Base-by-base conservation (phyloP, 2,329 filamentous ascomycete genomes). In the Aspergillus texensis region DNA sequence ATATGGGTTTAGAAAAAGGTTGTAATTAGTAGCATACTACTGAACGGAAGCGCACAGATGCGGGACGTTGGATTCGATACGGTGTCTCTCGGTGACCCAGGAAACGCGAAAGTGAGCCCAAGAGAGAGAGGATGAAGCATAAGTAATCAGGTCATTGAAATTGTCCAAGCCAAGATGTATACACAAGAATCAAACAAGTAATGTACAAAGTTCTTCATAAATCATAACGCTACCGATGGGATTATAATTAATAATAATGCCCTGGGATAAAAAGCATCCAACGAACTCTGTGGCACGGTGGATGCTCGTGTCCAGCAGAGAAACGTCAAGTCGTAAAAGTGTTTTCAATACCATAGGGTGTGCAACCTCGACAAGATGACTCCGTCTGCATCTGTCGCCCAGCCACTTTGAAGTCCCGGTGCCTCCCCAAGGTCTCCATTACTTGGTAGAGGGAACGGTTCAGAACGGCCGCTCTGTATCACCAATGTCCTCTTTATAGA, bases 141-240 rank as follows among this genome's bases (percentile, higher is more conserved):
- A 41, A n/a, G 26, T n/a, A 52, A 12, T 58, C 39, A 41, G 45
- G 32, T 32, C n/a, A 41, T 59, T 59, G 43, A 30, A 58, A 59
- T 36, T 50, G 21, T 52, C 30, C 32, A 41, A 32, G 19, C 45
- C 43, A 61, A 54, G 21, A 55, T 39, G 52, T 56, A 57, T 43
- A 58, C 41, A 62, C 46, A 62, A 57, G 48, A 58, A 39, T 58
- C 36, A 46, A 58, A 34, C 52, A 57, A 41, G 57, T 62, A 62
- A 59, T 62, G 48, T 62, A 62, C 61, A 62, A 62, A 39, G 56
- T 54, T 56, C 46, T 54, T 62, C 61, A 62, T 62, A 58, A 62
- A 55, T 62, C 61, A 62, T 62, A 62, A 62, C 56, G 48, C 46
- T 62, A 58, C 56, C 56, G 48, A 48, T 62, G 41, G 41, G 30